phyloP scores from a whole-genome alignment of 2,329 filamentous ascomycete genomes.

The Phialemoniopsis sp. region DNA sequence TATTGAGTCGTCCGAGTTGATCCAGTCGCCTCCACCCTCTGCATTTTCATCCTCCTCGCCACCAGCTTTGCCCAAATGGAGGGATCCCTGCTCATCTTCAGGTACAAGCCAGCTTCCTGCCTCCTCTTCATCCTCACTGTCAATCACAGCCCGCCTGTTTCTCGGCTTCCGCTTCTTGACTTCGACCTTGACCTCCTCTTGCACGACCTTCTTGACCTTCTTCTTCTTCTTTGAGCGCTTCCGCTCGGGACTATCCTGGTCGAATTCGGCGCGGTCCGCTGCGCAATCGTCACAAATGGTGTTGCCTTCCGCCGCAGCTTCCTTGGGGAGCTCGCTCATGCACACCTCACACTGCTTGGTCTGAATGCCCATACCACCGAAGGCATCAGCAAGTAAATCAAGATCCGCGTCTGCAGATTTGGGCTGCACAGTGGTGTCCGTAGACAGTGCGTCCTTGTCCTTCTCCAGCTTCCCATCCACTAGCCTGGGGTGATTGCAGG shows the following conservation, averaged over 20 bases:
- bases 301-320: slow-evolving; percentile 43
- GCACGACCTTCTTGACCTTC: slow-evolving; percentile 26
- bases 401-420: slow-evolving; percentile 59
- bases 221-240: slow-evolving; percentile 33
- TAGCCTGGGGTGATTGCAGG: slow-evolving; percentile 90
- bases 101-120: slow-evolving; percentile 79
- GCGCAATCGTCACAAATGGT: slow-evolving; percentile 69
- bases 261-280: slow-evolving; percentile 65
- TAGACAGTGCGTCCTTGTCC: slow-evolving; percentile 79
- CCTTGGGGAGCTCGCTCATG: slow-evolving; percentile 59
- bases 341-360: slow-evolving; percentile 82
- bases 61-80: slow-evolving; percentile 72
- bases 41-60: slow-evolving; percentile 80
- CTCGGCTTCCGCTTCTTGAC: slow-evolving; percentile 29
- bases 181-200: slow-evolving; percentile 26
- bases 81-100: slow-evolving; percentile 55
- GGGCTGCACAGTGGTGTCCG: slow-evolving; percentile 49
- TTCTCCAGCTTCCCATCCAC: slow-evolving; percentile 81
- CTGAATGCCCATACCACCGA: slow-evolving; percentile 77
- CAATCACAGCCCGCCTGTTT: slow-evolving; percentile 54
- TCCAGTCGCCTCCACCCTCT: slow-evolving; percentile 78
- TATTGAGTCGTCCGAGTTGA: slow-evolving; percentile 66
- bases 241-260: slow-evolving; percentile 33
- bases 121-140: slow-evolving; percentile 61
- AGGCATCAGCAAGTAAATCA: slow-evolving; percentile 79